phyloP scores from a whole-genome alignment of 1,284 basidiomycete genomes.

The Thecaphora frezii region DNA sequence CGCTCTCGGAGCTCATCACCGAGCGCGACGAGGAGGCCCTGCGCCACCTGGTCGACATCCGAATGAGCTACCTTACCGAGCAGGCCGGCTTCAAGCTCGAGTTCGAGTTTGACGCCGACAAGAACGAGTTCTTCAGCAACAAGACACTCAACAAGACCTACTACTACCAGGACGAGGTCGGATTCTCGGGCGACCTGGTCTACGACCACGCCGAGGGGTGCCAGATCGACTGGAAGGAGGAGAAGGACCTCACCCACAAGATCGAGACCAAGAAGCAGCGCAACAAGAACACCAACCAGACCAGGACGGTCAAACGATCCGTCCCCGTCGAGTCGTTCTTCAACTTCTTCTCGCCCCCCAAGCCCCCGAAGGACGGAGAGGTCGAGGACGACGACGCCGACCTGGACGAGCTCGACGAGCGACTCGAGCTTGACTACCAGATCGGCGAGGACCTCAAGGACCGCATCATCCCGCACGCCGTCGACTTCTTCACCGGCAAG shows the following conservation, averaged over 20 bases:
- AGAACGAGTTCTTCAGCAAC: slow-evolving; percentile 87
- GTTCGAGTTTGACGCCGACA: slow-evolving; percentile 70
- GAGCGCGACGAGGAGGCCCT: slow-evolving; percentile 80
- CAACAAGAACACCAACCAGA: slow-evolving; percentile 71
- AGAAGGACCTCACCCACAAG: slow-evolving; percentile 95
- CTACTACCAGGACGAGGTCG: slow-evolving; percentile 85
- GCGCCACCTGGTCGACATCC: slow-evolving; percentile 71
- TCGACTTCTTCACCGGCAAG: slow-evolving; percentile 88
- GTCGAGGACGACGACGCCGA: slow-evolving; percentile 50
- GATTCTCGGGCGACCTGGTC: slow-evolving; percentile 89
- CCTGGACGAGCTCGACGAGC: slow-evolving; percentile 69
- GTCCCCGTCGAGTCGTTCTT: slow-evolving; percentile 59
- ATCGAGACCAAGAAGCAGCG: slow-evolving; percentile 99
- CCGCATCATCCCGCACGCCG: slow-evolving; percentile 89
- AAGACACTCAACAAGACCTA: slow-evolving; percentile 86
- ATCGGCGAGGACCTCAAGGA: slow-evolving; percentile 98
- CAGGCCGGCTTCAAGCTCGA: slow-evolving; percentile 83
- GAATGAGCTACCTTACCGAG: slow-evolving; percentile 72
- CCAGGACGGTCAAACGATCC: slow-evolving; percentile 57
- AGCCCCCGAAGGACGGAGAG: slow-evolving; percentile 52
- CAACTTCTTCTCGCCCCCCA: slow-evolving; percentile 59
- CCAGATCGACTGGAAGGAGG: slow-evolving; percentile 94
- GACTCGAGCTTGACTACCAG: slow-evolving; percentile 95
- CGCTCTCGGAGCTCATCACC: slow-evolving; percentile 84
- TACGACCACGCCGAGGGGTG: slow-evolving; percentile 90